A percentile compares a stretch with the other conserved stretches of the same genome.
Conservation (phyloP, 2,329 filamentous ascomycete genomes). For the Aschersonia sp. region DNA sequence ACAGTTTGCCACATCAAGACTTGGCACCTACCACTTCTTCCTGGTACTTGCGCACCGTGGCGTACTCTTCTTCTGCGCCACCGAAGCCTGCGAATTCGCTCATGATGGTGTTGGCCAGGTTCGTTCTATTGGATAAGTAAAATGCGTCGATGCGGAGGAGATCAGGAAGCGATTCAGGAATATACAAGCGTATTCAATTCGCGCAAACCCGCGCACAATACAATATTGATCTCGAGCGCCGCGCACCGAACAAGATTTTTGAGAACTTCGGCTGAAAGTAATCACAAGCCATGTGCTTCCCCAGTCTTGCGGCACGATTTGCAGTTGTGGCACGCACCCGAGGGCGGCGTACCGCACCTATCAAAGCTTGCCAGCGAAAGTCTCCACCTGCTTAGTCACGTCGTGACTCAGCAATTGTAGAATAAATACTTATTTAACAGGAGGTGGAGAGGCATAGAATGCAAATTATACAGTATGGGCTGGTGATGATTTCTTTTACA, state of each 20-base stretch:
- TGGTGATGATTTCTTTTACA: slow-evolving; percentile 44
- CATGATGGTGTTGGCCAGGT: slow-evolving; percentile 28
- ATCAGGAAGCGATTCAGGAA: too few species aligned
- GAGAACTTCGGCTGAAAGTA: not conserved
- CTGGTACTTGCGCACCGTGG: slow-evolving; percentile 66
- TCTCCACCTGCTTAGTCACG: too few species aligned
- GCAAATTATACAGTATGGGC: slow-evolving; percentile 18
- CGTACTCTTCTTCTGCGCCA: slow-evolving; percentile 66
- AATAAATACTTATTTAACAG: not conserved
- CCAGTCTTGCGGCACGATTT: too few species aligned
- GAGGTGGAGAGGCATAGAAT: not conserved
- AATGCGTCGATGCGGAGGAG: too few species aligned
- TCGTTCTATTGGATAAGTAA: not conserved
- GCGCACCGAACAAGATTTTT: not conserved
- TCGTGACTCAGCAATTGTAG: not conserved
- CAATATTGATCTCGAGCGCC: not conserved
- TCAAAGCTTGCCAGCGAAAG: too few species aligned
- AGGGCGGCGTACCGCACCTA: too few species aligned
- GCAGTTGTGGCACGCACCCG: too few species aligned
- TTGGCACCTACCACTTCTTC: slow-evolving; percentile 50
- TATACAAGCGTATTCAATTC: too few species aligned
- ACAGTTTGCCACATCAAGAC: not conserved
- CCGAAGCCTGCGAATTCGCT: slow-evolving; percentile 57
- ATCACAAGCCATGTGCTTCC: too few species aligned
- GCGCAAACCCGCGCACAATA: too few species aligned